Evolutionary conservation across 331 rosid genomes (phyloP), one percentile per base, ranked within the genome.

Genomic region (Arachis monticola): DNA sequence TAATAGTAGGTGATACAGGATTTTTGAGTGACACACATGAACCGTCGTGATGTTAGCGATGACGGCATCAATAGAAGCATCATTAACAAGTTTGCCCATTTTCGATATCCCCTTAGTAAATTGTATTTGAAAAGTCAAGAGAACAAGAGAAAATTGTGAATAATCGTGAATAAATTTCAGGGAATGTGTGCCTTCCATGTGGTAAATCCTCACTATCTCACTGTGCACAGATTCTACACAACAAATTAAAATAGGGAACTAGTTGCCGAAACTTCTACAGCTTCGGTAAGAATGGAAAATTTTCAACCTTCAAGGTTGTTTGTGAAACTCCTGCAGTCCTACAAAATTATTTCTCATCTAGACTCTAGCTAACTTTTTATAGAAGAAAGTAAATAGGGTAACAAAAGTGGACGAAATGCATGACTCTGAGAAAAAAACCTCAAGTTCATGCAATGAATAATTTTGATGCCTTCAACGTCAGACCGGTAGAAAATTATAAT

Each of bases 11-110:
- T 42, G 42, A 70, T 56, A 35, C 27, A 47, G 10, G 38, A 32
- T 73, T 69, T 9, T 31, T 40, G 12, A 64, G 69, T 40, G 32
- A 10, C n/a, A 41, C 31, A 31, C 61, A n/a, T 60, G 68, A 60
- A 73, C 22, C 77, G 46, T 67, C 61, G 59, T 60, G 61, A 73
- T 72, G 4, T 22, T 57, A 51, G 31, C 17, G 62, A 6, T 32
- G 11, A 67, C 17, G 27, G 5, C 45, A 17, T 56, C 44, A 41
- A 40, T 53, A 70, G 22, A 2, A 38, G 13, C 69, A 64, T 64
- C 53, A 8, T 45, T 9, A 44, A 55, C 17, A 14, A n/a, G 51
- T 13, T 10, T 35, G 6, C n/a, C 61, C 0, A 65, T 46, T 65
- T 66, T 67, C 13, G 11, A 50, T 12, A 59, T 31, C 8, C 22